These are phyloP conservation scores for Hemerocallis citrina DNA, from an alignment of 106 monocot genomes.

Conservation along the genomic window DNA sequence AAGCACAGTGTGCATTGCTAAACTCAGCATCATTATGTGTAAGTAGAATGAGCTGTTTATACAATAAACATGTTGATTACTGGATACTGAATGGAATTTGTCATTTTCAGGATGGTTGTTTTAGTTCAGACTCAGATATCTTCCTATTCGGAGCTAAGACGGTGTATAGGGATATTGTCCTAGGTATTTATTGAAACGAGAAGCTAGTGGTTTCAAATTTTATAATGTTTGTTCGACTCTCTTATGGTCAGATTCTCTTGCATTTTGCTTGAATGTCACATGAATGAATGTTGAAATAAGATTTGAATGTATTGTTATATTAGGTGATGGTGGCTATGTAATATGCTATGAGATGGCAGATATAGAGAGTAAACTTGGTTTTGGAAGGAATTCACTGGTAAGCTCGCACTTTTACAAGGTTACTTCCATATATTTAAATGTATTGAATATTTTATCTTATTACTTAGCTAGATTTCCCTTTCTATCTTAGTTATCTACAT, in stretches of 20 bases:
- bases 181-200: conserved; percentile 37
- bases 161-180: conserved; percentile 79
- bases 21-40: conserved; percentile 71
- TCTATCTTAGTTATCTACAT: background rate
- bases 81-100: background rate
- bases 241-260: background rate
- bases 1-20: conserved; percentile 86
- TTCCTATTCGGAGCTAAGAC: conserved; percentile 95
- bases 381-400: conserved; percentile 88
- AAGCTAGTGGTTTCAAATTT: background rate
- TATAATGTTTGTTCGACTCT: background rate
- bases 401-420: conserved; percentile 9
- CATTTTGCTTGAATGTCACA: background rate
- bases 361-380: conserved; percentile 80
- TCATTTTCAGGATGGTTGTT: conserved; percentile 82
- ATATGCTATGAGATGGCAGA: conserved; percentile 86
- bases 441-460: background rate
- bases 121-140: conserved; percentile 80
- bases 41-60: conserved; percentile 21
- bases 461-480: background rate
- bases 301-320: conserved; percentile 8
- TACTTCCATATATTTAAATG: background rate
- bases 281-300: background rate
- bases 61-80: background rate
- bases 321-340: conserved; percentile 74